A percentile compares a stretch with the other conserved stretches of the same genome.
phyloP scores from a whole-genome alignment of 2,329 filamentous ascomycete genomes.

The Cephalotrichum gorgonifer region DNA sequence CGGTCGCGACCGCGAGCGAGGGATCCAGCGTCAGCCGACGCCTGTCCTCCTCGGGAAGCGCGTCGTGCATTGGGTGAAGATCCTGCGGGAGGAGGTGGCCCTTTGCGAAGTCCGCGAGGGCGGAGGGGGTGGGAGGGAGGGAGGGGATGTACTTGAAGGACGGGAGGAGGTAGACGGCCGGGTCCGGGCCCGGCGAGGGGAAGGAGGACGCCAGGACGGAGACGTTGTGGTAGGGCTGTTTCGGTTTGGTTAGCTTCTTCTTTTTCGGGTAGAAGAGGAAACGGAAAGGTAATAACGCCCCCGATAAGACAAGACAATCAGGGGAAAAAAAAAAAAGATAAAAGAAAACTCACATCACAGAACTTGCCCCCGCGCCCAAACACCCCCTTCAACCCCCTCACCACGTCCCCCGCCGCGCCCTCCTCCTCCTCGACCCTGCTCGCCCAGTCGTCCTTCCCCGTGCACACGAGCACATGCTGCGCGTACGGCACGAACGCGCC shows the following conservation, averaged over 20 bases:
- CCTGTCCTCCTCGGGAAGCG: conserved; percentile 44
- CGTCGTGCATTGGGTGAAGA: conserved; percentile 50
- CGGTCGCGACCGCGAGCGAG: conserved; percentile 14
- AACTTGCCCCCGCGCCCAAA: conserved; percentile 56
- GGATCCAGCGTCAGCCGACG: conserved; percentile 39
- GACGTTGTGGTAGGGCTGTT: conserved; percentile 73
- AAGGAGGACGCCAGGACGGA: conserved; percentile 71
- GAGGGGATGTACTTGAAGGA: conserved; percentile 71
- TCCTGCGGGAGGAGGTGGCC: conserved; percentile 55
- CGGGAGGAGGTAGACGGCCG: conserved; percentile 69
- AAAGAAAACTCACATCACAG: conserved; percentile 45
- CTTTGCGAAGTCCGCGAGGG: conserved; percentile 46
- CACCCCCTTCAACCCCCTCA: conserved; percentile 61
- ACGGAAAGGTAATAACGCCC: too few relatives aligned
- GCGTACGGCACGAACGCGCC: conserved; percentile 70
- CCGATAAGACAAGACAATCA: not conserved
- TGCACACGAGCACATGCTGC: conserved; percentile 77
- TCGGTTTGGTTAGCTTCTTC: not conserved
- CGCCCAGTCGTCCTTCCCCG: conserved; percentile 69
- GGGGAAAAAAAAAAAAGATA: not conserved
- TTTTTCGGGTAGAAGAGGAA: not conserved
- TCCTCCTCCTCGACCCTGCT: conserved; percentile 79
- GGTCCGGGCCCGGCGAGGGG: conserved; percentile 36
- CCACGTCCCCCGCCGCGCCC: conserved; percentile 42
- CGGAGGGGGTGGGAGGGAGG: conserved; percentile 52